Conservation (phyloP, 1,139 yeast genomes). For the Taphrina deformans region DNA sequence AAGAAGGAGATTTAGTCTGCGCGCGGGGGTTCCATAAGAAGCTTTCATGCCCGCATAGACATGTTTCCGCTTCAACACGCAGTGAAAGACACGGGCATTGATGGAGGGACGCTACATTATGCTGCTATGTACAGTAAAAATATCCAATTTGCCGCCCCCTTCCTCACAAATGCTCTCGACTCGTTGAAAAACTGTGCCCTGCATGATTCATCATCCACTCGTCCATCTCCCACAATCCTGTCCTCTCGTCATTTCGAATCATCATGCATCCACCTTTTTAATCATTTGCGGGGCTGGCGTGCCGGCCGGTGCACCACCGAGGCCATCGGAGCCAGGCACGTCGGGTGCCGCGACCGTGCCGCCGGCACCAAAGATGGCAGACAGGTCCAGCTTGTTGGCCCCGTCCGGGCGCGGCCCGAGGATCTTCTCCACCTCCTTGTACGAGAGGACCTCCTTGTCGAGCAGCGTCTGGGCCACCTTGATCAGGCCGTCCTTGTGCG, state of each 20-base stretch:
- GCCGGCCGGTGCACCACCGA: conserved; percentile 20
- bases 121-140: neutral
- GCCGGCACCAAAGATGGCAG: conserved; percentile 29
- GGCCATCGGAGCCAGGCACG: conserved; percentile 26
- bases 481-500: conserved; percentile 71
- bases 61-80: no score
- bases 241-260: no score
- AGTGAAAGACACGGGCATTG: no score
- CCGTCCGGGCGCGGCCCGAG: conserved; percentile 78
- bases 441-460: conserved; percentile 77
- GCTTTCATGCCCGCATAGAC: no score
- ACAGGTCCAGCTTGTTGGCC: conserved; percentile 26
- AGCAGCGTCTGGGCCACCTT: conserved; percentile 83
- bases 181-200: no score
- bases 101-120: neutral
- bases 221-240: no score
- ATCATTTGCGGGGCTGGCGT: conserved; percentile 22
- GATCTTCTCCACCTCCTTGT: conserved; percentile 85
- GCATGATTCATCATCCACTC: neutral
- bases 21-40: neutral
- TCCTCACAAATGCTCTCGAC: neutral
- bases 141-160: no score
- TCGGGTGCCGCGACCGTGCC: conserved; percentile 18
- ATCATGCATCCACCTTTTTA: neutral
- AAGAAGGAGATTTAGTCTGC: neutral